Evolutionary conservation across 805 yeast genomes (phyloP).

Genomic region (Ogataea corticis): DNA sequence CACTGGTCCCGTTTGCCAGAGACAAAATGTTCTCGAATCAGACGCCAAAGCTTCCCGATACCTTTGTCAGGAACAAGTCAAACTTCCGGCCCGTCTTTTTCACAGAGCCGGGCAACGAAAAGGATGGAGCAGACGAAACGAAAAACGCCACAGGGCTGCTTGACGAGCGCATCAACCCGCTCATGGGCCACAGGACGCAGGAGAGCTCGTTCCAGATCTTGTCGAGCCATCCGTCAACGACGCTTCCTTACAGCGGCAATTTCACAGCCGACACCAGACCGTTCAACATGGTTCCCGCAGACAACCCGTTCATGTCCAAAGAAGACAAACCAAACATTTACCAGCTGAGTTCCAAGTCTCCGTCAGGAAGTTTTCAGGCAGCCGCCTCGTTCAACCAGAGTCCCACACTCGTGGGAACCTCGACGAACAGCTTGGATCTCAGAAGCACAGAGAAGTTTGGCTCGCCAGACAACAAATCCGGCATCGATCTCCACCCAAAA

Average conservation of each 20-base stretch:
- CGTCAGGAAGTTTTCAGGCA: conserved; percentile 6
- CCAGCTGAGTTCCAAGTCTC: conserved; percentile 5
- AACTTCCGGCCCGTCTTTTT: conserved; percentile 21
- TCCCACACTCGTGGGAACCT: conserved; percentile 3
- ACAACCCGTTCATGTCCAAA: conserved; percentile 18
- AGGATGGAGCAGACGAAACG: conserved; percentile 1
- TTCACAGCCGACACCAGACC: conserved; percentile 8
- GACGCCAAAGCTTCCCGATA: conserved; percentile 18
- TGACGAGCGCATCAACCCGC: conserved; percentile 2
- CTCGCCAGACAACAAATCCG: conserved; percentile 7
- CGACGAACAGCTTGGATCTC: conserved; percentile 9
- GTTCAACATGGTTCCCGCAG: conserved; percentile 2
- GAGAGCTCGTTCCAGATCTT: conserved; percentile 5
- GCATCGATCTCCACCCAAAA: conserved; percentile 1
- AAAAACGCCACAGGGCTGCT: neutral
- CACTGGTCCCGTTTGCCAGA: conserved; percentile 1
- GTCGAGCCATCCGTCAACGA: conserved; percentile 1
- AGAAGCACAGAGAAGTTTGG: conserved; percentile 11
- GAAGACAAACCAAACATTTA: conserved; percentile 10
- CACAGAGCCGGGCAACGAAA: conserved; percentile 22
- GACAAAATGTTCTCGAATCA: conserved; percentile 19
- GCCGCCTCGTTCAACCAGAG: conserved; percentile 3
- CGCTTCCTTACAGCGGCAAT: conserved; percentile 10
- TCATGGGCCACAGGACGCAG: conserved; percentile 1
- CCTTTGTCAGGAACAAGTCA: conserved; percentile 13